Base-by-base conservation (phyloP, 176 grass and related monocot genomes). In the Ensete glaucum region DNA sequence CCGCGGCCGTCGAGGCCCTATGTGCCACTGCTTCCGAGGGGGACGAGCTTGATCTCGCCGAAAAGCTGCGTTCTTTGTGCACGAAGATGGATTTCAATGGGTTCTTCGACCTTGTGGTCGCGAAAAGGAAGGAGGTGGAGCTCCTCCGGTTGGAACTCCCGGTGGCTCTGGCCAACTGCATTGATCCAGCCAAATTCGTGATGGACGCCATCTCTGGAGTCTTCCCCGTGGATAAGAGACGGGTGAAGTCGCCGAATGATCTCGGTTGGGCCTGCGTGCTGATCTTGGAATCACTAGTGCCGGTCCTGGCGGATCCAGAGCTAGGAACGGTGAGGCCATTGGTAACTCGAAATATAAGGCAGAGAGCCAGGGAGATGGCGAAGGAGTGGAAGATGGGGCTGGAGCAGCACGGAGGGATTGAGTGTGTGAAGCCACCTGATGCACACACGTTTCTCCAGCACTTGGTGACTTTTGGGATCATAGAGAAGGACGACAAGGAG, bases 251-350 rank as follows among this genome's bases (percentile, higher is more conserved):
- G 71, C 85, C 93, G 1, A 77, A 78, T 52, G 89, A 96, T 73
- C 81, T 96, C 19, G 83, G 82, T 17, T 96, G 93, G 93, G 93
- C 93, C 9, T 92, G 89, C 55, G 87, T 96, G 75, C 78, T 96
- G 67, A 85, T 96, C 78, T 83, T 96, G 1, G 89, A 96, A 69
- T 88, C 87, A 1, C 83, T 88, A 0, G 73, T 89, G 23, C 85
- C 87, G 8, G 83, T 86, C 11, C 74, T 96, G 2, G 87, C 85
- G 15, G 89, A 90, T 76, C 89, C 85, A 1, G 83, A 79, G 70
- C 64, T 90, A 54, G 85, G 85, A 8, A 12, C 65, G 0, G 70
- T 67, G 10, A 80, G 87, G 11, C 93, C 79, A 22, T 24, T 94
- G 80, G 85, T 92, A 54, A 85, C 85, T 1, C 77, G 48, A 20